A percentile compares a stretch with the other conserved stretches of the same genome.
phyloP scores from a whole-genome alignment of 139 green algal species.

The Microglena sp. region DNA sequence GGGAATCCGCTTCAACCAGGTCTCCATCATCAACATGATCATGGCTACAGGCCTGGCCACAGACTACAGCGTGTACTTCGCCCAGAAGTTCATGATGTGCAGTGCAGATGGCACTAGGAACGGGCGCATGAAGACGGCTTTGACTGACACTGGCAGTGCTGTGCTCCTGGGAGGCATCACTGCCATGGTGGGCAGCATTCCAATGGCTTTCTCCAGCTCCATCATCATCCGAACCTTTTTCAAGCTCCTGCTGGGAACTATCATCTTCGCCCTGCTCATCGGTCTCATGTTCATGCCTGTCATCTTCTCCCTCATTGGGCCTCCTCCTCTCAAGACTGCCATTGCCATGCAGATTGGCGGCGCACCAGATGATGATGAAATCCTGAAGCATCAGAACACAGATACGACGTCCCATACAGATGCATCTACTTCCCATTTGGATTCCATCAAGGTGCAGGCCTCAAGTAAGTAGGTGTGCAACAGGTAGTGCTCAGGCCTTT shows the following conservation, averaged over 20 bases:
- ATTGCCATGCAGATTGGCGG: too few species aligned
- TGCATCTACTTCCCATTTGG: too few species aligned
- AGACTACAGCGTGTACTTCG: conserved; percentile 21
- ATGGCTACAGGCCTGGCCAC: conserved; percentile 19
- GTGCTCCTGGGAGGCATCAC: conserved; percentile 29
- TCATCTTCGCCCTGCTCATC: conserved; percentile 22
- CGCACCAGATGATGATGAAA: too few species aligned
- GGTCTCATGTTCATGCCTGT: conserved; percentile 35
- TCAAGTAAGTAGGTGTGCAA: too few species aligned
- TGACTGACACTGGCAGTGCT: conserved; percentile 25
- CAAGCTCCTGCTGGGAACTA: conserved; percentile 34
- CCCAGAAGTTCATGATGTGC: conserved; percentile 9
- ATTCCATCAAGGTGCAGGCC: too few species aligned
- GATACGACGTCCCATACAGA: too few species aligned
- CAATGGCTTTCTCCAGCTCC: conserved; percentile 1
- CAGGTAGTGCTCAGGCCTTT: too few species aligned
- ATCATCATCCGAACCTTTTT: conserved; percentile 39
- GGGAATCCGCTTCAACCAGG: conserved; percentile 19
- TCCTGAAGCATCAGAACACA: too few species aligned
- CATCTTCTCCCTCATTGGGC: conserved; percentile 20
- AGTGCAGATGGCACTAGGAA: conserved; percentile 16
- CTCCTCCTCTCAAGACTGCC: conserved; percentile 13
- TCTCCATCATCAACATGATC: conserved; percentile 23
- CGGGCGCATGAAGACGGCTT: conserved; percentile 17
- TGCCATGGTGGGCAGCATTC: conserved; percentile 14